Evolutionary conservation across 2,329 filamentous ascomycete genomes (phyloP).

Genomic region (Talaromyces sp.): DNA sequence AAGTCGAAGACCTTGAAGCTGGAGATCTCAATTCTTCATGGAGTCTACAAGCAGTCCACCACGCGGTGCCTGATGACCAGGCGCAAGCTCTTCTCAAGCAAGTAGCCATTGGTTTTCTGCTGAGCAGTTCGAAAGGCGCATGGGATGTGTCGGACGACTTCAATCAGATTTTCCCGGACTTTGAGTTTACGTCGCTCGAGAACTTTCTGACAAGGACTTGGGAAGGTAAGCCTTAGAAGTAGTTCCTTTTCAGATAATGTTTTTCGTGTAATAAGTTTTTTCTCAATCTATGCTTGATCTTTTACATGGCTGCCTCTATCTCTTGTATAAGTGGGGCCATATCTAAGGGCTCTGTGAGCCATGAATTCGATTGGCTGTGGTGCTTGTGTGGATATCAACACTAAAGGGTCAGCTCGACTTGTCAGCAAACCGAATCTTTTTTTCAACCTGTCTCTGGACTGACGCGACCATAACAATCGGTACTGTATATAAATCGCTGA

Average conservation of each 20-base stretch:
- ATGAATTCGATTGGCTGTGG: not conserved
- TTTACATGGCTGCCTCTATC: not conserved
- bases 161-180: slow-evolving; percentile 2
- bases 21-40: not conserved
- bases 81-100: not conserved
- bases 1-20: slow-evolving; percentile 3
- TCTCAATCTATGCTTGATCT: not conserved
- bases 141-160: slow-evolving; percentile 7
- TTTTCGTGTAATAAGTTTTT: not conserved
- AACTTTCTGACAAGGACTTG: not conserved
- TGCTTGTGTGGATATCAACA: not conserved
- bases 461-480: not conserved
- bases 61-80: not conserved
- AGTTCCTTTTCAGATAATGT: too few relatives aligned
- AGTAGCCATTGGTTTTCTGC: slow-evolving; percentile 1
- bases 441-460: not conserved
- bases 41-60: slow-evolving; percentile 1
- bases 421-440: not conserved
- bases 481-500: not conserved
- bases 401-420: not conserved
- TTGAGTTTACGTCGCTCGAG: not conserved
- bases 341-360: too few relatives aligned
- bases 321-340: not conserved
- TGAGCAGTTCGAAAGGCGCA: slow-evolving; percentile 4
- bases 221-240: not conserved